Base-by-base conservation (phyloP, 1,139 yeast genomes). In the Kluyveromyces sp. region DNA sequence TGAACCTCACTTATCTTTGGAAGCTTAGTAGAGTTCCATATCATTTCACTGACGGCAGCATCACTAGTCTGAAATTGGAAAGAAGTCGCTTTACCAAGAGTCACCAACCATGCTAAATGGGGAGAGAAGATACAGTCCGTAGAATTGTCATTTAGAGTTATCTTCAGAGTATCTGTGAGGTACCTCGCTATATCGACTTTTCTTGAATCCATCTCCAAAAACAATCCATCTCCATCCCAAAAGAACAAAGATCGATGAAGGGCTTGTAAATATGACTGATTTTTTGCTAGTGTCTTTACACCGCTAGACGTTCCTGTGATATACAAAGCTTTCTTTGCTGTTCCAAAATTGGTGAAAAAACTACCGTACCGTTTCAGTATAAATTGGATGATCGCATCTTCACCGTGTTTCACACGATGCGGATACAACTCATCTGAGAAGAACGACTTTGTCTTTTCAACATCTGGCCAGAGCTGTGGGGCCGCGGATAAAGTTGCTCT, bases 1-100 rank as follows among this genome's bases (percentile, higher is more conserved):
- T 47, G 46, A 1, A 49, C 54, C 41, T 57, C 57, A 43, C 62
- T 57, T 2, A 58, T 45, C 37, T 53, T 57, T 4, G 49, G 49
- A 6, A 39, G 20, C 30, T 41, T 47, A 3, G 46, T 47, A 3
- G 50, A 44, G 28, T 44, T 45, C 31, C 46, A 43, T 32, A 52
- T 43, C 1, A 20, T 16, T 6, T 46, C 49, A 17, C 47, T 33
- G 1, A 36, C 33, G 2, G 20, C 19, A 30, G 20, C 22, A 15
- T 46, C 42, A 7, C 36, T 39, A 13, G 49, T 44, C 12, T 48
- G 47, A 4, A 58, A 29, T 8, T 46, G 45, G 31, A 58, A 49
- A 41, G 48, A 47, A 30, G 40, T 46, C 3, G 46, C 46, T 6
- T 39, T 46, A 2, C 34, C 18, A 15, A 52, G 39, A 13, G 42